phyloP scores from a whole-genome alignment of 2,329 filamentous ascomycete species.

The Epicoccum nigrum region DNA sequence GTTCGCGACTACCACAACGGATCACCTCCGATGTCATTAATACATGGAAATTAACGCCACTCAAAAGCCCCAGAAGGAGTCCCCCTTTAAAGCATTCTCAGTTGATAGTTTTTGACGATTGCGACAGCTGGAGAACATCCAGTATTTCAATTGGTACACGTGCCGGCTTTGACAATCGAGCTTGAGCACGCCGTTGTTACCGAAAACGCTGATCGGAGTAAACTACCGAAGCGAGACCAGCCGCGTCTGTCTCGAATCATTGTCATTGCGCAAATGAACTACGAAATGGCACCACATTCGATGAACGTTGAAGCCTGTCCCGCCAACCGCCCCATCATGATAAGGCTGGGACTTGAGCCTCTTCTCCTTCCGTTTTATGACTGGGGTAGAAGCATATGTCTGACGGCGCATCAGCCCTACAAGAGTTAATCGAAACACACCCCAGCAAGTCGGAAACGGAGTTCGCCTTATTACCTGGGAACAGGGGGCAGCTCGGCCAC shows the following conservation, averaged over 20 bases:
- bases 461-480: too few relatives aligned
- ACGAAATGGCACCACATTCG: too few relatives aligned
- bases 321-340: neutral
- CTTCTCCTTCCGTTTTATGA: neutral
- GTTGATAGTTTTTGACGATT: too few relatives aligned
- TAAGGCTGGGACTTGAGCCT: neutral
- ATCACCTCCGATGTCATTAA: neutral
- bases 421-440: constrained; percentile 1
- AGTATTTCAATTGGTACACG: too few relatives aligned
- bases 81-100: too few relatives aligned
- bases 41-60: neutral
- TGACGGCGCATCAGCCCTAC: constrained; percentile 2
- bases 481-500: too few relatives aligned
- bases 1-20: neutral
- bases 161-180: neutral
- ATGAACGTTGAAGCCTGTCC: neutral
- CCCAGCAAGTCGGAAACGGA: constrained; percentile 1
- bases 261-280: too few relatives aligned
- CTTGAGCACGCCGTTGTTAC: neutral
- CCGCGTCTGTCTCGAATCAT: too few relatives aligned
- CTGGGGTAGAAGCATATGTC: constrained; percentile 3
- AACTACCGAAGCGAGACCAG: too few relatives aligned
- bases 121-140: too few relatives aligned
- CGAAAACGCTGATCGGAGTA: too few relatives aligned
- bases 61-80: neutral